Conservation (phyloP, 345 rosid genomes). For the Citropsis articulata region DNA sequence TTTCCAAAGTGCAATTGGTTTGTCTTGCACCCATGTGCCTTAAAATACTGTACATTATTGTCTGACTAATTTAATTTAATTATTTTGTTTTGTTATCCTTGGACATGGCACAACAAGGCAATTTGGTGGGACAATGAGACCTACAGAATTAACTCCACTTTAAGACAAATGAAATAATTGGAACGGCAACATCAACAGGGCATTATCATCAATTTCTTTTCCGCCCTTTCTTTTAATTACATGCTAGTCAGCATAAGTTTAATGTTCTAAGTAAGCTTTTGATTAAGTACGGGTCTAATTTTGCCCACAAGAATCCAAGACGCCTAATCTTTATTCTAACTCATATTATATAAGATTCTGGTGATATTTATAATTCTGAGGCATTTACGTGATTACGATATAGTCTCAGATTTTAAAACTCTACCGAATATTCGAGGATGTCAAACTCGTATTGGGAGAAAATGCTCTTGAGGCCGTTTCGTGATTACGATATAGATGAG, state of each 20-base stretch:
- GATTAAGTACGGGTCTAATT: not conserved
- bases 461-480: too few relatives aligned
- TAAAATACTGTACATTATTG: not conserved
- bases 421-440: too few relatives aligned
- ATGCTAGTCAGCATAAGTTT: not conserved
- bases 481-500: too few relatives aligned
- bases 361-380: too few relatives aligned
- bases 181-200: not conserved
- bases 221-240: not conserved
- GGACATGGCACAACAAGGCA: not conserved
- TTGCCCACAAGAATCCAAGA: not conserved
- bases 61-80: not conserved
- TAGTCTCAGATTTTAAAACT: too few relatives aligned
- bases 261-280: not conserved
- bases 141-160: not conserved
- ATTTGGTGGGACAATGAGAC: not conserved
- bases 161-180: slow-evolving; percentile 1
- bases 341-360: too few relatives aligned
- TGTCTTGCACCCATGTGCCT: not conserved
- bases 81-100: not conserved
- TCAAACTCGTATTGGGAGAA: too few relatives aligned
- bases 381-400: too few relatives aligned
- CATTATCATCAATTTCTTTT: not conserved
- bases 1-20: not conserved
- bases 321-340: too few relatives aligned